Evolutionary conservation across 305 asterid genomes (phyloP).

Genomic region (Rubia peregrina): DNA sequence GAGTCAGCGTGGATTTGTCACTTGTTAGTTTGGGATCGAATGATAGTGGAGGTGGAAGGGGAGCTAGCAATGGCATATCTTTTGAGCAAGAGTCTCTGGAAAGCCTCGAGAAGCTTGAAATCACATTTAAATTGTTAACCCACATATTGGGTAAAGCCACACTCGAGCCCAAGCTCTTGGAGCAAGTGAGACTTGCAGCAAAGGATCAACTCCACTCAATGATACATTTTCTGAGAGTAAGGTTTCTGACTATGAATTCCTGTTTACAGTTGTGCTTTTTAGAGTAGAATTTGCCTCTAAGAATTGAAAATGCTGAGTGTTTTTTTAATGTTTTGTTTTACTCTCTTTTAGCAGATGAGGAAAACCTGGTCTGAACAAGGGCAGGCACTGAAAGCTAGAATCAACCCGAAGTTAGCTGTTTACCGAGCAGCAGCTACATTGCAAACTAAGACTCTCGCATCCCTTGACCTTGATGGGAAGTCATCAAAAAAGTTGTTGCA

Average conservation of each 20-base stretch:
- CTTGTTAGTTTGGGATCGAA: conserved; percentile 31
- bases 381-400: conserved; percentile 70
- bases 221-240: conserved; percentile 76
- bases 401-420: conserved; percentile 72
- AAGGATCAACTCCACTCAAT: conserved; percentile 68
- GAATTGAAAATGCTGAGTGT: conserved; percentile 15
- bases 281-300: background rate
- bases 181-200: conserved; percentile 70
- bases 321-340: conserved; percentile 4
- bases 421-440: conserved; percentile 81
- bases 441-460: conserved; percentile 67
- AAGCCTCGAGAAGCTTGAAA: conserved; percentile 76
- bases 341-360: conserved; percentile 55
- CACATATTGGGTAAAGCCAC: conserved; percentile 52
- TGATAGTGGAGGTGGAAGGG: conserved; percentile 47
- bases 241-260: background rate
- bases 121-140: conserved; percentile 64
- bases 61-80: conserved; percentile 32
- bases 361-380: conserved; percentile 97
- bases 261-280: background rate
- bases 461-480: conserved; percentile 79
- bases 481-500: conserved; percentile 88
- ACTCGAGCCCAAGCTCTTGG: conserved; percentile 60
- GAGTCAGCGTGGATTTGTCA: conserved; percentile 45
- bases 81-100: conserved; percentile 73